Percentiles rank a stretch among this genome's conserved stretches.
These are phyloP conservation scores for Penicillium desertorum DNA, from an alignment of 495 filamentous ascomycete genomes.

Conservation along the genomic window DNA sequence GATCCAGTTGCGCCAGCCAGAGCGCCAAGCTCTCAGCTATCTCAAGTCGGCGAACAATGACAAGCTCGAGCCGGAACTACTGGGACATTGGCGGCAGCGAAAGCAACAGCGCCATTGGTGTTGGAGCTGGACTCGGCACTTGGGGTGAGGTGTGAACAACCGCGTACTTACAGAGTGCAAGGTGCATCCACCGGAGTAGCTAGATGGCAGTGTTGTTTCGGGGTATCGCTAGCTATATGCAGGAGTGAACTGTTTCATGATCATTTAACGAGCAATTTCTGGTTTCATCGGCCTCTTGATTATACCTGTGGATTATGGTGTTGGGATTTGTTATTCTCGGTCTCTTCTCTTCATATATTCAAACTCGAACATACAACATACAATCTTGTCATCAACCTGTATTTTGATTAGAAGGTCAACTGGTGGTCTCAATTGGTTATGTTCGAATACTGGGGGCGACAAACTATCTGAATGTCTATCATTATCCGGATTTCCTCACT, in stretches of 20 bases:
- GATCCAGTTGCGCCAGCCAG: constrained; percentile 74
- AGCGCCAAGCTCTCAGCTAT: constrained; percentile 64
- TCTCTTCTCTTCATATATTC: constrained; percentile 8
- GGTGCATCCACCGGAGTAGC: neutral
- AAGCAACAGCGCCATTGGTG: constrained; percentile 65
- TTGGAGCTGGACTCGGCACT: constrained; percentile 62
- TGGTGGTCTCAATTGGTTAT: neutral
- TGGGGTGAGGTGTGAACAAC: constrained; percentile 68
- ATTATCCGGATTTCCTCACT: too few relatives aligned
- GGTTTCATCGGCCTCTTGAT: constrained; percentile 1
- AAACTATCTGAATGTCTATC: neutral
- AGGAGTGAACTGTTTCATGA: neutral
- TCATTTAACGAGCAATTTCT: constrained; percentile 3
- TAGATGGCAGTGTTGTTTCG: neutral
- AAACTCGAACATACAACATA: constrained; percentile 9
- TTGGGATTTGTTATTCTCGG: constrained; percentile 6
- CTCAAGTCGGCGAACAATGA: constrained; percentile 53
- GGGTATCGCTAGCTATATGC: neutral
- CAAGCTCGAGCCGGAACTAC: constrained; percentile 69
- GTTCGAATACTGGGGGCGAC: neutral
- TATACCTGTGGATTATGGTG: constrained; percentile 1
- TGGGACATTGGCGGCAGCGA: constrained; percentile 86
- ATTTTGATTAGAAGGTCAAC: neutral
- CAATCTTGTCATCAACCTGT: neutral
- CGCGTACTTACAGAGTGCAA: neutral